Base-by-base conservation (phyloP, 192 early-diverging fungal species). In the Entrophospora sp. region DNA sequence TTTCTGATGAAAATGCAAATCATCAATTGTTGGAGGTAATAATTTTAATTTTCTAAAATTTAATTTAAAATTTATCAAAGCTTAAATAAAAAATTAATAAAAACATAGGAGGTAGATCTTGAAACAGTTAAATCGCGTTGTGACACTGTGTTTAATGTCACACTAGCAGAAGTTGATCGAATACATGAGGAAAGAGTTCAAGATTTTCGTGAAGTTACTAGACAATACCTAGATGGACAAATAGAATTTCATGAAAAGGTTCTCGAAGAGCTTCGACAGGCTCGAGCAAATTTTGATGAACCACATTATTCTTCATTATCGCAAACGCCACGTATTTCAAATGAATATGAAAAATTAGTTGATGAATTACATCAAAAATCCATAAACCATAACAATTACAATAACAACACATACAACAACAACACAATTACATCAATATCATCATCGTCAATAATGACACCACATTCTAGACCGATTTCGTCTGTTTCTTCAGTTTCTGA, bases 131-230 rank as follows among this genome's bases (percentile, higher is more conserved):
- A 71, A 32, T 77, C 75, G 10, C 61, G 75, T 28, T 77, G 75
- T 40, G 75, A 77, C 36, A 77, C 75, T 0, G 75, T 77, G 43
- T 77, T 77, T 36, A 77, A 77, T 58, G 72, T 77, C 2, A 77
- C 75, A 0, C 38, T 77, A 18, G 71, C 75, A 27, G 75, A 77
- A 56, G 65, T 77, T 34, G 71, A 77, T 69, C 71, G 69, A 16
- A 70, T 66, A 16, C 75, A 77, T 42, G 75, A 77, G 35, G 75
- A 77, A 37, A 71, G 75, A n/a, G 67, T 71, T 52, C 56, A 71
- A 22, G 75, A 77, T 30, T 73, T 73, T 40, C 55, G 64, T 48
- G 73, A 69, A 16, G 68, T 67, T 45, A 77, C 75, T 4, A 71
- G 69, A n/a, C 65, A 69, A n/a, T 77, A 71, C 46, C 59, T 77